Conservation (phyloP, 2,329 filamentous ascomycete species). For the Colletotrichum sp. region DNA sequence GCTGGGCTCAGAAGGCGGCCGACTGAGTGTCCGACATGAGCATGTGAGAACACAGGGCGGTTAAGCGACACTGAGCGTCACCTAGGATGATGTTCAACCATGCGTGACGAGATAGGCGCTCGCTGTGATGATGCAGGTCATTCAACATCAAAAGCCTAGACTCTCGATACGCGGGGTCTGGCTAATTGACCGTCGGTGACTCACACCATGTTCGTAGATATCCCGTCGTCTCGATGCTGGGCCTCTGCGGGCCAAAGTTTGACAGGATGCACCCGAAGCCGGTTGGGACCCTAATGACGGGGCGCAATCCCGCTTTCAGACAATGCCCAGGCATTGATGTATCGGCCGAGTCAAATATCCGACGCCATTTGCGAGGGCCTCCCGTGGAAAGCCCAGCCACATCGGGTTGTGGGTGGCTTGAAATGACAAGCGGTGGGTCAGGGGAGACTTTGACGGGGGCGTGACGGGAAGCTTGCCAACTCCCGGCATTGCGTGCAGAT, state of each 20-base stretch:
- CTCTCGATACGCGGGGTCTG: not conserved
- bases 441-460: not conserved
- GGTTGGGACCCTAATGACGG: not conserved
- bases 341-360: not conserved
- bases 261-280: not conserved
- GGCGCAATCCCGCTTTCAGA: not conserved
- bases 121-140: not conserved
- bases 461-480: not conserved
- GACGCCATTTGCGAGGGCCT: not conserved
- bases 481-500: not conserved
- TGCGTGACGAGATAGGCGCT: not conserved
- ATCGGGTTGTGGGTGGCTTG: not conserved
- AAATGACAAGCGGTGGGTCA: constrained; percentile 7
- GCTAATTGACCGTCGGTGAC: not conserved
- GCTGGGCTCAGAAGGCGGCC: not conserved
- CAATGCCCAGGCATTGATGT: not conserved
- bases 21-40: not conserved
- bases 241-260: not conserved
- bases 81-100: not conserved
- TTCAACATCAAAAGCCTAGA: not conserved
- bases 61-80: not conserved
- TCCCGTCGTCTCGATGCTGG: not conserved
- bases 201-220: not conserved
- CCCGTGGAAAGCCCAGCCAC: not conserved
- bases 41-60: not conserved